A percentile compares a stretch with the other conserved stretches of the same genome.
Conservation (phyloP, 2,329 filamentous ascomycete species). For the Paecilomyces dactylethromorphus region DNA sequence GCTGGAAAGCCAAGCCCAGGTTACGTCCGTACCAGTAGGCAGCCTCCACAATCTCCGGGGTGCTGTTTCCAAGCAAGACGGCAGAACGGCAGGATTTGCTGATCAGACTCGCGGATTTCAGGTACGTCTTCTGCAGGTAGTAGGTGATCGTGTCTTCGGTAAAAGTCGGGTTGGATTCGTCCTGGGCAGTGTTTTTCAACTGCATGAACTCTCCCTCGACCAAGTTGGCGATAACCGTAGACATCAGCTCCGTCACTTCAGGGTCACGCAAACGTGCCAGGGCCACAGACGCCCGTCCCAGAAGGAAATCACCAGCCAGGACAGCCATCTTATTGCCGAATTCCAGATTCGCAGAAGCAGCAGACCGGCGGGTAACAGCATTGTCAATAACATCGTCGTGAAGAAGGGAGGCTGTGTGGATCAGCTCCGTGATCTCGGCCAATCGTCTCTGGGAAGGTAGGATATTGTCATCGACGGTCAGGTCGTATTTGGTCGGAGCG, state of each 20-base stretch:
- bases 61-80: constrained; percentile 73
- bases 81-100: constrained; percentile 91
- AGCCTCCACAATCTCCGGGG: constrained; percentile 75
- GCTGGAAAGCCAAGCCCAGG: constrained; percentile 87
- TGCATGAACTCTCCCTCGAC: constrained; percentile 99
- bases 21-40: constrained; percentile 92
- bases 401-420: constrained; percentile 91
- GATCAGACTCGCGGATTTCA: constrained; percentile 93
- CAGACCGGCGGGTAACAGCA: constrained; percentile 74
- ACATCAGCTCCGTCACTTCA: constrained; percentile 88
- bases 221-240: constrained; percentile 93
- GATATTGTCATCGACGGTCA: constrained; percentile 52
- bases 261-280: constrained; percentile 83
- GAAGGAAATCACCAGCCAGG: constrained; percentile 89
- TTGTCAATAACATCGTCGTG: constrained; percentile 99
- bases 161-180: constrained; percentile 77
- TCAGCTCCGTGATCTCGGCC: constrained; percentile 94
- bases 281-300: constrained; percentile 88
- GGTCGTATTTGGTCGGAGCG: constrained; percentile 34
- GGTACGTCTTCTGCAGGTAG: constrained; percentile 96
- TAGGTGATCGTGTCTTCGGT: constrained; percentile 85
- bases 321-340: constrained; percentile 99
- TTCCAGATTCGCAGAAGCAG: constrained; percentile 82
- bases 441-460: constrained; percentile 87
- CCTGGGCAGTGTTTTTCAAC: constrained; percentile 86